A percentile compares a stretch with the other conserved stretches of the same genome.
These are phyloP conservation scores for Pleurotus pulmonarius DNA, from an alignment of 768 basidiomycete species.

Conservation along the genomic window DNA sequence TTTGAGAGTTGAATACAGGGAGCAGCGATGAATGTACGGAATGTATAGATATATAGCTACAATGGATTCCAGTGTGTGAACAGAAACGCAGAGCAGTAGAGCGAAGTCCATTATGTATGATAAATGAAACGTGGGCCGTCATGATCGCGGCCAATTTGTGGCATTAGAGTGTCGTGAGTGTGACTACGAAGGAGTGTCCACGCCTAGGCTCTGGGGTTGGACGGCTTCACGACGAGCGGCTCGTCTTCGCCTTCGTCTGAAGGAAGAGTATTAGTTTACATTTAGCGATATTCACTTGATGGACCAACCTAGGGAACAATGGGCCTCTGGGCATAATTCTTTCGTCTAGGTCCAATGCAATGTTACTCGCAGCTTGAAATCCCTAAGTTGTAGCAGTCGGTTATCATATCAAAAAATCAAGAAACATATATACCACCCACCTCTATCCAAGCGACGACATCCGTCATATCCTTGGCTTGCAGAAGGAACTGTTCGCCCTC, in stretches of 20 bases:
- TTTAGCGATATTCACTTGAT: not conserved
- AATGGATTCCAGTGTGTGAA: not conserved
- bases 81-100: not conserved
- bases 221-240: conserved; percentile 2
- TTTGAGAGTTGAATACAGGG: no score
- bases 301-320: conserved; percentile 71
- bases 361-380: conserved; percentile 88
- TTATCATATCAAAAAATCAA: no score
- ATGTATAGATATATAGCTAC: no score
- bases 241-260: conserved; percentile 14
- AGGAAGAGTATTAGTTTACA: not conserved
- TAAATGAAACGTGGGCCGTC: no score
- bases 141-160: no score
- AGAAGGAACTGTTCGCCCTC: conserved; percentile 97
- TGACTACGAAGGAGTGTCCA: no score
- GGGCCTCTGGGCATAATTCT: conserved; percentile 91
- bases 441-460: conserved; percentile 96
- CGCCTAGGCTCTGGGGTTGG: not conserved
- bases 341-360: conserved; percentile 88
- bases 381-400: conserved; percentile 38
- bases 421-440: conserved; percentile 71
- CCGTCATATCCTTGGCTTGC: conserved; percentile 78
- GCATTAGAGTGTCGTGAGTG: no score
- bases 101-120: not conserved
- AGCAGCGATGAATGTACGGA: no score